phyloP scores from a whole-genome alignment of 768 basidiomycete genomes.

The Dentipellis sp. region DNA sequence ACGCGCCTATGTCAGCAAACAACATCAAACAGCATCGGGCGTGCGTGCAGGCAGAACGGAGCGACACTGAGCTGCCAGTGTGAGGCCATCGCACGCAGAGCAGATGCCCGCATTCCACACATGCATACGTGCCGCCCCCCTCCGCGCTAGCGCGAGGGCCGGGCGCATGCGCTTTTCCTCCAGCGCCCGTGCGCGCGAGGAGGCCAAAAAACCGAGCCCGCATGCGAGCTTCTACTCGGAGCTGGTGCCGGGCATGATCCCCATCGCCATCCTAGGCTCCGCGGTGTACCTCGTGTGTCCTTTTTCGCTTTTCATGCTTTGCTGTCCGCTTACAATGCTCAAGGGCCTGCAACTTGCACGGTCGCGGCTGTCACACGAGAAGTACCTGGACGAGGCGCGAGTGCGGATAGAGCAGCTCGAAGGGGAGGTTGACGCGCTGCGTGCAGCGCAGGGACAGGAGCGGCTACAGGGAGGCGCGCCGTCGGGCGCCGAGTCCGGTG shows the following conservation, averaged over 20 bases:
- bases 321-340: background rate
- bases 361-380: slow-evolving; percentile 58
- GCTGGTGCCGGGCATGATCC: slow-evolving; percentile 69
- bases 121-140: background rate
- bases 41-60: background rate
- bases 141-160: background rate
- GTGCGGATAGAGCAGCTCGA: slow-evolving; percentile 47
- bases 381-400: slow-evolving; percentile 54
- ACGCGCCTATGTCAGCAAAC: background rate
- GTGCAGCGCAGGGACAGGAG: slow-evolving; percentile 2
- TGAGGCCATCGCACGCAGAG: no score
- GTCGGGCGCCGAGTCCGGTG: background rate
- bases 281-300: slow-evolving; percentile 65
- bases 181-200: background rate
- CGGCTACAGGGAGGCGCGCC: background rate
- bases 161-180: background rate
- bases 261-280: slow-evolving; percentile 68
- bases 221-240: slow-evolving; percentile 65
- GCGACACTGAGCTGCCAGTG: background rate
- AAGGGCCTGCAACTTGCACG: slow-evolving; percentile 64
- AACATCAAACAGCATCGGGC: background rate
- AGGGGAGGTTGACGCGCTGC: slow-evolving; percentile 38
- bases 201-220: slow-evolving; percentile 25
- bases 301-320: slow-evolving; percentile 2
- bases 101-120: background rate